Base-by-base conservation (phyloP, 1,139 yeast genomes). In the Blastobotrys serpentis region DNA sequence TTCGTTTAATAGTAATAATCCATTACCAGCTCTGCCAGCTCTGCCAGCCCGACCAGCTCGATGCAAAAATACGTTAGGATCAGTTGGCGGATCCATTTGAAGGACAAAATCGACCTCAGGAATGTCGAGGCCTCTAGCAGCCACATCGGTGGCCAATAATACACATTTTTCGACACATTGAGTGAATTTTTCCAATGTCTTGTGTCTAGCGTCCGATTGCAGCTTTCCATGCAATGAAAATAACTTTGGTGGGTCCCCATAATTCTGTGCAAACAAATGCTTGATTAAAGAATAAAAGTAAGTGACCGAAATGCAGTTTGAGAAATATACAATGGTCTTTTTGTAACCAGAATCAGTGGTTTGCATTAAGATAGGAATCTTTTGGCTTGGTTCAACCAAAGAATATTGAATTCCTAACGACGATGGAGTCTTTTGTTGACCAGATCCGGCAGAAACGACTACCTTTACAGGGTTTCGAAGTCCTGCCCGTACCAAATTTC, bases 1-100 rank as follows among this genome's bases (percentile, higher is more conserved):
- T 4, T 36, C 22, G 54, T 76, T 83, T 44, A 90, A 68, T 69
- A 89, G 76, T 1, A 86, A 80, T 4, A 89, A 73, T 0, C 95
- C 96, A 51, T 77, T 78, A 1, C 98, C 98, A 3, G 76, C 77
- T 54, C 81, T 81, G 51, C 89, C 89, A 0, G 96, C 96, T 57
- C 98, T 73, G 1, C 96, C 98, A 0, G 97, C 88, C 63, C 98
- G 76, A 16, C 98, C 98, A 68, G 92, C 84, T 60, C 98, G 76
- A 65, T 89, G 97, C 44, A 88, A 72, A 60, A 89, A 89, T 55
- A 86, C 82, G 59, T 84, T 92, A 0, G 96, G 87, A 57, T 87
- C 95, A 0, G 90, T 84, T 0, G 98, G 97, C 2, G 97, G 95
- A 55, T 89, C 96, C 34, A 88, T 58, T 63, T 89, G 97, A 7